Conservation (phyloP, 73 alveolate species). For the Blepharisma japonicum region DNA sequence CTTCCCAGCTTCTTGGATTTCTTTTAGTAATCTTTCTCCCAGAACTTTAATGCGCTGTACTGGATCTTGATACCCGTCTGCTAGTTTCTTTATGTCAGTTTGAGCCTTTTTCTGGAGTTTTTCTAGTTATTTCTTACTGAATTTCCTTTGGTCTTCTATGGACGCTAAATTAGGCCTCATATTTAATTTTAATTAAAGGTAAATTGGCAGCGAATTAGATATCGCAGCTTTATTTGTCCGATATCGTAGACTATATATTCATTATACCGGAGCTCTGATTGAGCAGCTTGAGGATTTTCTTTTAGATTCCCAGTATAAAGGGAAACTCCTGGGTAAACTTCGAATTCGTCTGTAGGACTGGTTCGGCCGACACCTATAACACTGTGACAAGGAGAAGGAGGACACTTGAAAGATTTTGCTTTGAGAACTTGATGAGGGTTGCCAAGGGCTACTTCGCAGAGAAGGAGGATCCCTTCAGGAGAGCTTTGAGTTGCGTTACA, state of each 20-base stretch:
- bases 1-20: not conserved
- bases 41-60: not conserved
- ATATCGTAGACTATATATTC: slow-evolving; percentile 82
- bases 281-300: slow-evolving; percentile 12
- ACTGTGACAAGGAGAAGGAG: slow-evolving; percentile 68
- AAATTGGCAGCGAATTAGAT: not conserved
- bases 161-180: no score
- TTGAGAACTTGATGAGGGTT: slow-evolving; percentile 55
- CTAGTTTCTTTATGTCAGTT: no score
- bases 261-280: slow-evolving; percentile 60
- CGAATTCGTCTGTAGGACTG: slow-evolving; percentile 50
- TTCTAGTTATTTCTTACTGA: no score
- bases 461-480: slow-evolving; percentile 71
- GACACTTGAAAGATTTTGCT: slow-evolving; percentile 55
- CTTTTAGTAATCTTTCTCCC: not conserved
- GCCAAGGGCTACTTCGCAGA: slow-evolving; percentile 96
- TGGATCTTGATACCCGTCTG: no score
- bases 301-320: not conserved
- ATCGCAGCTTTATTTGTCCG: slow-evolving; percentile 52
- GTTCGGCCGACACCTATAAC: slow-evolving; percentile 74
- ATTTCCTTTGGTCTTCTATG: no score
- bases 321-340: slow-evolving; percentile 29
- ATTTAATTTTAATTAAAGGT: no score
- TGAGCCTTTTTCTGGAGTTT: no score
- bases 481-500: slow-evolving; percentile 63